Conservation (phyloP, 2,329 filamentous ascomycete genomes). For the Arthrinium phaeospermum region DNA sequence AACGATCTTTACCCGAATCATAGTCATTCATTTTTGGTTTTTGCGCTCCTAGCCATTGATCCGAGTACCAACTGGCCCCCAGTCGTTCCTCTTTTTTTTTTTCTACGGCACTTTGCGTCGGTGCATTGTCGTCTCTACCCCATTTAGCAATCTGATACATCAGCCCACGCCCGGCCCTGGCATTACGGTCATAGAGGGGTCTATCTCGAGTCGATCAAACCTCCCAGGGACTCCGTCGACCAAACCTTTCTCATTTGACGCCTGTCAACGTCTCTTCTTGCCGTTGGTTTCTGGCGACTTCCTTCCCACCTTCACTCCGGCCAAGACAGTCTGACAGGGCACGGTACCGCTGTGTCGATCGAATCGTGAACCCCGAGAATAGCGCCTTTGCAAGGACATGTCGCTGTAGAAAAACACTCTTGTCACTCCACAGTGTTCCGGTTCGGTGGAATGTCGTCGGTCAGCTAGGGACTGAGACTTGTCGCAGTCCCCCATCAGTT, state of each 20-base stretch:
- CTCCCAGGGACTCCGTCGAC: not conserved
- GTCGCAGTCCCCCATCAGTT: not conserved
- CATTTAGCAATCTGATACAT: constrained; percentile 8
- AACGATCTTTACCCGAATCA: constrained; percentile 7
- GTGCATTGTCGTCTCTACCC: constrained; percentile 11
- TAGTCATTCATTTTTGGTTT: constrained; percentile 2
- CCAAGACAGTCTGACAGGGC: constrained; percentile 16
- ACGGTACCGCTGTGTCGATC: constrained; percentile 19
- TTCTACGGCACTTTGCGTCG: constrained; percentile 2
- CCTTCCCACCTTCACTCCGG: not conserved
- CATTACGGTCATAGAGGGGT: constrained; percentile 18
- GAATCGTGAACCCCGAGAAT: constrained; percentile 16
- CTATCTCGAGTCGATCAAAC: constrained; percentile 18
- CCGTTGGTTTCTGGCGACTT: not conserved
- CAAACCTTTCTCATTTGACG: constrained; percentile 13
- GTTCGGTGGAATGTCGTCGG: constrained; percentile 19
- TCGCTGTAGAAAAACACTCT: not conserved
- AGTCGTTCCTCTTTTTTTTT: constrained; percentile 6
- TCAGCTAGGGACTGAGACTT: constrained; percentile 18
- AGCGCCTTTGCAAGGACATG: constrained; percentile 19
- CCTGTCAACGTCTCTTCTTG: not conserved
- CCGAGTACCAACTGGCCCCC: not conserved
- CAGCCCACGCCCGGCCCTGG: constrained; percentile 11
- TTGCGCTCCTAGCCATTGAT: not conserved
- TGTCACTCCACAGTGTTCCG: constrained; percentile 5